Evolutionary conservation across 495 filamentous ascomycete genomes (phyloP).

Genomic region (Penicillium herquei): DNA sequence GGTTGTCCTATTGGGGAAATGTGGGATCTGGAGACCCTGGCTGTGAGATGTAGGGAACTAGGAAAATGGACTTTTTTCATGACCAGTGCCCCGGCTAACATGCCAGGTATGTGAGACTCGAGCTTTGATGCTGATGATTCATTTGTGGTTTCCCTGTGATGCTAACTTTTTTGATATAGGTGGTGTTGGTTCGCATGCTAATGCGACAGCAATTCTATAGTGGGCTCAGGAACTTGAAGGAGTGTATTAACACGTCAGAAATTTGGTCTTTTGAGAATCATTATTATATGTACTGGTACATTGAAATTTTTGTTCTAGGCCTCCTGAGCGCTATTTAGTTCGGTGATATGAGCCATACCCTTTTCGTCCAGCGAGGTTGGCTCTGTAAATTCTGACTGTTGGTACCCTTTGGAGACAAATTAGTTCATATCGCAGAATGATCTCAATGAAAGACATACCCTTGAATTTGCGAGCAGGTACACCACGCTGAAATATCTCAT

Average conservation of each 20-base stretch:
- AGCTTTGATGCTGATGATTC: neutral
- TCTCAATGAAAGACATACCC: neutral
- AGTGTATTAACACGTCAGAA: neutral
- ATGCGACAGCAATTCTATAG: slow-evolving; percentile 51
- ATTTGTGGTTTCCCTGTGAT: neutral
- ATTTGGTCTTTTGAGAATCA: neutral
- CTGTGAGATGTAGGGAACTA: slow-evolving; percentile 43
- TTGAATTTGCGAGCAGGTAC: neutral
- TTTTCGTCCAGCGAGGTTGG: neutral
- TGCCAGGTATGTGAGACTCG: slow-evolving; percentile 36
- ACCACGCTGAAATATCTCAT: neutral
- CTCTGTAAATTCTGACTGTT: neutral
- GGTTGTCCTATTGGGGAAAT: slow-evolving; percentile 62
- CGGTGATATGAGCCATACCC: neutral
- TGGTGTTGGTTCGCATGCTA: slow-evolving; percentile 24
- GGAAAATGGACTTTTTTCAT: slow-evolving; percentile 68
- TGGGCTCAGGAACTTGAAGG: neutral
- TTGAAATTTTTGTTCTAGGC: too few species aligned
- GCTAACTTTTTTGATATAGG: slow-evolving; percentile 3
- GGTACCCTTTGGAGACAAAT: neutral
- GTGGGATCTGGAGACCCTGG: slow-evolving; percentile 55
- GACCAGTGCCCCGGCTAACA: slow-evolving; percentile 58
- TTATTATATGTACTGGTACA: too few species aligned
- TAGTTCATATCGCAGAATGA: neutral
- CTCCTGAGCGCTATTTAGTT: neutral